Percentiles rank a stretch among this genome's conserved stretches.
Evolutionary conservation across 805 yeast genomes (phyloP).

Genomic region (Candida ortonii): DNA sequence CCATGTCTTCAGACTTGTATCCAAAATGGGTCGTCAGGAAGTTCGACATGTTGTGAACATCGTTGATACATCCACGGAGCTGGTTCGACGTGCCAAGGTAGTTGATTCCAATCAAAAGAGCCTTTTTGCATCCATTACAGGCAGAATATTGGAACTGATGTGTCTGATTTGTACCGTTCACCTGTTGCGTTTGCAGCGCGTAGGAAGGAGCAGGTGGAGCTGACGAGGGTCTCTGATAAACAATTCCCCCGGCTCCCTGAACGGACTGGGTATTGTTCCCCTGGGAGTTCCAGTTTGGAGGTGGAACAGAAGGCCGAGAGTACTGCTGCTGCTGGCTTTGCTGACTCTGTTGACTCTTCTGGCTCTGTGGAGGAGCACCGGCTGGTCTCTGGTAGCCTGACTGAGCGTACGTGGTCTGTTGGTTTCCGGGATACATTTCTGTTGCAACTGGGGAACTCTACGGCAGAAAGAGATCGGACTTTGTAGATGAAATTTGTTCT

Average conservation of each 20-base stretch:
- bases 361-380: constrained; percentile 15
- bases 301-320: constrained; percentile 13
- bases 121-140: constrained; percentile 72
- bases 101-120: constrained; percentile 74
- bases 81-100: constrained; percentile 62
- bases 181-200: constrained; percentile 20
- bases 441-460: background rate
- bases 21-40: constrained; percentile 40
- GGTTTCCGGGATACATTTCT: constrained; percentile 22
- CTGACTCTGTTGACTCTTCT: too few species aligned
- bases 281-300: constrained; percentile 16
- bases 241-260: constrained; percentile 6
- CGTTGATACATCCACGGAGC: constrained; percentile 79
- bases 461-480: background rate
- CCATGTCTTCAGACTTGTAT: constrained; percentile 53
- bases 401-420: constrained; percentile 12
- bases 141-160: constrained; percentile 53
- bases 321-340: constrained; percentile 11
- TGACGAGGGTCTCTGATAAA: constrained; percentile 13
- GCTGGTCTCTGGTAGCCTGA: constrained; percentile 22
- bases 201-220: constrained; percentile 21
- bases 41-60: constrained; percentile 52
- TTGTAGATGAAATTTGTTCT: constrained; percentile 2
- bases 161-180: constrained; percentile 33
- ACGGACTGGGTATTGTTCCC: constrained; percentile 8